These are phyloP conservation scores for Tetragonia tetragonoides DNA, from an alignment of 148 eudicot genomes.

Conservation along the genomic window DNA sequence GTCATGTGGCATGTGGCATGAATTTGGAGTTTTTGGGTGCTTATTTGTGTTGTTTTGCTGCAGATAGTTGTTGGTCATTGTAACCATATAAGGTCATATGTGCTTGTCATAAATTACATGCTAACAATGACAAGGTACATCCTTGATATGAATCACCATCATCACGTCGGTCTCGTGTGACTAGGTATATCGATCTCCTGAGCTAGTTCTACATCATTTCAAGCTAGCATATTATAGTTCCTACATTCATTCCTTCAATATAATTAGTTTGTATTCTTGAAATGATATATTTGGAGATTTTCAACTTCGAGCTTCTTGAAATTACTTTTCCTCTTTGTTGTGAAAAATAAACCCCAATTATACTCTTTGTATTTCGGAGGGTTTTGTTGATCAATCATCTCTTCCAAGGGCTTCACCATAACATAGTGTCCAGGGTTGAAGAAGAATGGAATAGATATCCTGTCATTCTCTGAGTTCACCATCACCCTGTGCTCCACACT, in stretches of 20 bases:
- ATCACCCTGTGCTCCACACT: constrained; percentile 62
- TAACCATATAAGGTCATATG: too few species aligned
- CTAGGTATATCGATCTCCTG: too few species aligned
- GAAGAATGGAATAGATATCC: constrained; percentile 57
- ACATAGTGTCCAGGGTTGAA: constrained; percentile 48
- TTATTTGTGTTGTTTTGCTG: constrained; percentile 2
- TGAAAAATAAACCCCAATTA: constrained; percentile 42
- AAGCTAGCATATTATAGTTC: too few species aligned
- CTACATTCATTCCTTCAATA: too few species aligned
- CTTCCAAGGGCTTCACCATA: constrained; percentile 47
- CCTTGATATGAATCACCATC: too few species aligned
- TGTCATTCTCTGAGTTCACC: constrained; percentile 41
- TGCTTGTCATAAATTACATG: too few species aligned
- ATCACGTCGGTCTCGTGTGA: too few species aligned
- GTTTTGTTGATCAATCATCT: constrained; percentile 36
- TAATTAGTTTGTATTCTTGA: constrained; percentile 13
- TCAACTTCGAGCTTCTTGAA: constrained; percentile 46
- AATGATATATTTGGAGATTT: constrained; percentile 47
- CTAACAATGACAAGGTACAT: too few species aligned
- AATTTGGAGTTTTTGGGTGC: constrained; percentile 21
- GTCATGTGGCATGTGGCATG: background rate
- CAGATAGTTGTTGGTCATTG: background rate
- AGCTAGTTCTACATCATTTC: too few species aligned
- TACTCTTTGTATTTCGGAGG: constrained; percentile 42
- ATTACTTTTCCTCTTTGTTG: constrained; percentile 39